These are phyloP conservation scores for Pouteria glomerata DNA, from an alignment of 148 eudicot genomes.

Conservation along the genomic window DNA sequence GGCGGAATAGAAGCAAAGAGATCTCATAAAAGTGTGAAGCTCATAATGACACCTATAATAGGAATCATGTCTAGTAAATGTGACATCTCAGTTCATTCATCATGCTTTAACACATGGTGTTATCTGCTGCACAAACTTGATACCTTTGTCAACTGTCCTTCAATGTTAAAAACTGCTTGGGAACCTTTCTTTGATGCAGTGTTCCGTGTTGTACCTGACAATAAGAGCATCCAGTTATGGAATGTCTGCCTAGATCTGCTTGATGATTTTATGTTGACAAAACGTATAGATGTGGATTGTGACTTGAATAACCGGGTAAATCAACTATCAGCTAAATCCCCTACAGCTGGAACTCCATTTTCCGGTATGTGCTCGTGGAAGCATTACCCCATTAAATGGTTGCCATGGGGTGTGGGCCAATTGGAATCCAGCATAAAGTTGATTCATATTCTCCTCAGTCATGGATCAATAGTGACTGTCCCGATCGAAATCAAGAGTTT, in stretches of 20 bases:
- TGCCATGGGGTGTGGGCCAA: conserved; percentile 54
- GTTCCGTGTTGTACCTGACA: conserved; percentile 41
- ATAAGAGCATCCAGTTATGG: conserved; percentile 48
- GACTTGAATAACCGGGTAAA: conserved; percentile 20
- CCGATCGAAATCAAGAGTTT: conserved; percentile 28
- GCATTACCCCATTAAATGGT: conserved; percentile 46
- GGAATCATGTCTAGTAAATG: conserved; percentile 67
- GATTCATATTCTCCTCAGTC: conserved; percentile 35
- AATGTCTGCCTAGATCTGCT: conserved; percentile 55
- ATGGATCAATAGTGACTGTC: conserved; percentile 23
- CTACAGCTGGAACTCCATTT: conserved; percentile 13
- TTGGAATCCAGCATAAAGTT: conserved; percentile 50
- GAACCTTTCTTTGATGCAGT: conserved; percentile 63
- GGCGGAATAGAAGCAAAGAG: conserved; percentile 27
- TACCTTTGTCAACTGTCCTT: conserved; percentile 42
- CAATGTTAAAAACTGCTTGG: conserved; percentile 41
- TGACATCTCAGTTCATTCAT: conserved; percentile 56
- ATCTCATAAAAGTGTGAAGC: conserved; percentile 49
- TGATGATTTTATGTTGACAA: conserved; percentile 42
- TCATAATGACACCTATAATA: conserved; percentile 77
- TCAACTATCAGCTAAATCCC: conserved; percentile 13
- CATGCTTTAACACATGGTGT: conserved; percentile 83
- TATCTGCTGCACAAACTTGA: conserved; percentile 79
- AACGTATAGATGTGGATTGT: conserved; percentile 15
- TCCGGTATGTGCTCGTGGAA: conserved; percentile 33